These are phyloP conservation scores for Hypoxylon cercidicola DNA, from an alignment of 495 filamentous ascomycete species.

Conservation along the genomic window DNA sequence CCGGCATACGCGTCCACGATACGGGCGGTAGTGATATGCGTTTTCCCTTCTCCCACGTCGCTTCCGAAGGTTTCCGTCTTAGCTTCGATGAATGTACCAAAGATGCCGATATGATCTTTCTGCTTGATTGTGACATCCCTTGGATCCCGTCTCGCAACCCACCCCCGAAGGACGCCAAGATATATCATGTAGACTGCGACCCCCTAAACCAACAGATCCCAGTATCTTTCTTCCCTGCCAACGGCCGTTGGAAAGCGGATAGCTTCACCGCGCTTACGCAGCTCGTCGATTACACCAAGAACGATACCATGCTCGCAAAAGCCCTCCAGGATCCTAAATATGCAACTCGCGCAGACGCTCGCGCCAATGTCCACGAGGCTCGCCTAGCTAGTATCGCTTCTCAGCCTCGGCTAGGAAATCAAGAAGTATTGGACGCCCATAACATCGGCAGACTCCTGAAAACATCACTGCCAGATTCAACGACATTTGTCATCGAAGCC, in stretches of 20 bases:
- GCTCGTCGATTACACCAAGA: conserved; percentile 40
- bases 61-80: conserved; percentile 71
- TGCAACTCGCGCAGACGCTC: conserved; percentile 20
- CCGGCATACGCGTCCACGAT: conserved; percentile 74
- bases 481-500: conserved; percentile 51
- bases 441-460: conserved; percentile 45
- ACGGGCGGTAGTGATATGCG: conserved; percentile 81
- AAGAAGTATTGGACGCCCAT: conserved; percentile 24
- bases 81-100: conserved; percentile 71
- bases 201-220: conserved; percentile 78
- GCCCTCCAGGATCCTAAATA: conserved; percentile 31
- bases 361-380: conserved; percentile 17
- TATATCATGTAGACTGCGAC: conserved; percentile 76
- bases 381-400: conserved; percentile 34
- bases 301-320: conserved; percentile 3
- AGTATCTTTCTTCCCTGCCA: conserved; percentile 57
- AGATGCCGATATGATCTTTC: conserved; percentile 76
- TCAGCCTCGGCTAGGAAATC: conserved; percentile 25
- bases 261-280: conserved; percentile 50
- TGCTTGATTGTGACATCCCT: conserved; percentile 81
- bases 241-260: conserved; percentile 52
- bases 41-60: conserved; percentile 74
- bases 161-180: conserved; percentile 62
- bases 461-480: conserved; percentile 30
- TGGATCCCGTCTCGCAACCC: conserved; percentile 71